Conservation (phyloP, 192 early-diverging fungal species). For the Backusella macrospora region DNA sequence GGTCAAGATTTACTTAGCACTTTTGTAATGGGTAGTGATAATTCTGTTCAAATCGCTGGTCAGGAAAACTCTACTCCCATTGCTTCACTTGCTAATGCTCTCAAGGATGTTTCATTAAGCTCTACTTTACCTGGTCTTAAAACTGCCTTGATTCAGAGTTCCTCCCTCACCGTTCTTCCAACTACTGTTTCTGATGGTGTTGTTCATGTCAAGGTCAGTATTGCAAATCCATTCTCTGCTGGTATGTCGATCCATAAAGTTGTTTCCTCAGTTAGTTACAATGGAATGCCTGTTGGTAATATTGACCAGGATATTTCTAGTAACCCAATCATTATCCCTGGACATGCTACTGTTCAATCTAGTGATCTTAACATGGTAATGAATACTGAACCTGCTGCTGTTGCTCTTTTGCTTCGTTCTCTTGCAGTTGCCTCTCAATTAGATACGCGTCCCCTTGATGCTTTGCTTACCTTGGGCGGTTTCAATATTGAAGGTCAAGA, state of each 20-base stretch:
- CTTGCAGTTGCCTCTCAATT: conserved; percentile 47
- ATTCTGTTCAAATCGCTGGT: conserved; percentile 46
- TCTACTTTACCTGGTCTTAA: conserved; percentile 56
- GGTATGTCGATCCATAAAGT: conserved; percentile 50
- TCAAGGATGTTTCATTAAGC: conserved; percentile 44
- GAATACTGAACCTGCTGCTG: conserved; percentile 53
- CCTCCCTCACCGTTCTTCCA: conserved; percentile 48
- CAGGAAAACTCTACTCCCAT: conserved; percentile 45
- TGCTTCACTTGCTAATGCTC: conserved; percentile 48
- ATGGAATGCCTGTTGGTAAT: conserved; percentile 45
- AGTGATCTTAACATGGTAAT: conserved; percentile 43
- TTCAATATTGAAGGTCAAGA: conserved; percentile 38
- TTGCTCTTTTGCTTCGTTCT: conserved; percentile 49
- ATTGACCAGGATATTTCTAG: conserved; percentile 51
- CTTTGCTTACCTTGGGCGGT: conserved; percentile 48
- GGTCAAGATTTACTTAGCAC: conserved; percentile 51
- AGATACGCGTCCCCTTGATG: conserved; percentile 50
- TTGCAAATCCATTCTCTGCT: conserved; percentile 58
- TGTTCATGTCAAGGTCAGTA: conserved; percentile 48
- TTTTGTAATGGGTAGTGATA: conserved; percentile 51
- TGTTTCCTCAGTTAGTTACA: conserved; percentile 47
- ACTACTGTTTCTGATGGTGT: conserved; percentile 45
- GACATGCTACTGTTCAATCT: conserved; percentile 43
- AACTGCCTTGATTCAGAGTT: conserved; percentile 43
- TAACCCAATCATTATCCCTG: conserved; percentile 42